phyloP scores from a whole-genome alignment of 352 stramenopile species.

The Pythium folliculosum region DNA sequence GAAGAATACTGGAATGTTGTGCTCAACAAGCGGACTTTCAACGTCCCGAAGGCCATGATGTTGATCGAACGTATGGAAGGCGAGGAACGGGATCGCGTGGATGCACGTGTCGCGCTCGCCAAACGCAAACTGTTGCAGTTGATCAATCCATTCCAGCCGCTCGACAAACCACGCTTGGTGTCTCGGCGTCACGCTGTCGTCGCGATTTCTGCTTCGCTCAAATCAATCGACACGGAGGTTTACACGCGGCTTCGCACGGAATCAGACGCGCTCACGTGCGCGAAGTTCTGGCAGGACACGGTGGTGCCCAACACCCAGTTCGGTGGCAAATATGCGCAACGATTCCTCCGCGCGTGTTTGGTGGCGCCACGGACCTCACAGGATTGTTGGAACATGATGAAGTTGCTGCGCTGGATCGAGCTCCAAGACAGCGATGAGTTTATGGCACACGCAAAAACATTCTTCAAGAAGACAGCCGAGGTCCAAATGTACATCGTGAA shows the following conservation, averaged over 20 bases:
- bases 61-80: constrained; percentile 61
- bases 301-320: constrained; percentile 38
- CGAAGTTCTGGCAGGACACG: constrained; percentile 66
- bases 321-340: constrained; percentile 35
- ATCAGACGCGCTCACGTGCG: constrained; percentile 42
- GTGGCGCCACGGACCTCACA: constrained; percentile 30
- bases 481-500: constrained; percentile 49
- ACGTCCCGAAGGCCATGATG: constrained; percentile 54
- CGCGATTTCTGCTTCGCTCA: constrained; percentile 3
- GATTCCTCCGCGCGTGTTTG: constrained; percentile 41
- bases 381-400: constrained; percentile 45
- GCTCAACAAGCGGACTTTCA: constrained; percentile 56
- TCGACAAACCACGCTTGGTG: constrained; percentile 43
- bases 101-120: constrained; percentile 54
- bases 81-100: constrained; percentile 50
- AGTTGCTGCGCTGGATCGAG: constrained; percentile 58
- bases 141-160: constrained; percentile 55
- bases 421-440: constrained; percentile 54
- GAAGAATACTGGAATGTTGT: constrained; percentile 81
- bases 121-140: constrained; percentile 54
- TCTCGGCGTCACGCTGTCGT: constrained; percentile 50
- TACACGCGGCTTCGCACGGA: constrained; percentile 21
- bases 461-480: constrained; percentile 47
- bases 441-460: constrained; percentile 40
- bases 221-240: neutral